Percentiles rank a stretch among this genome's conserved stretches.
Conservation (phyloP, 2,329 filamentous ascomycete species). For the Alternaria burnsii region DNA sequence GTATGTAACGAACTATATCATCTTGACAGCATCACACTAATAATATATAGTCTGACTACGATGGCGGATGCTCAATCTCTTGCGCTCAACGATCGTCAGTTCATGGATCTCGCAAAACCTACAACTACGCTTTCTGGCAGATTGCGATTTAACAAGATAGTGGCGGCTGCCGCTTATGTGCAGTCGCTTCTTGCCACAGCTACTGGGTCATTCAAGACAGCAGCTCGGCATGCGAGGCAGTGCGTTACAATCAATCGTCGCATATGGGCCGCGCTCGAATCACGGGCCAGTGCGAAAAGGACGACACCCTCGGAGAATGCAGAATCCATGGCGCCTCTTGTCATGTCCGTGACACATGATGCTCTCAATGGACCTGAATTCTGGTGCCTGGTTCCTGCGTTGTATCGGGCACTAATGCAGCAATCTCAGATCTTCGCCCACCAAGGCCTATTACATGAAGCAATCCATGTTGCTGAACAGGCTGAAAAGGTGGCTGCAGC, state of each 20-base stretch:
- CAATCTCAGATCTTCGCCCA: conserved; percentile 82
- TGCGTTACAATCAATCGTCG: conserved; percentile 60
- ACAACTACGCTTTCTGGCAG: conserved; percentile 46
- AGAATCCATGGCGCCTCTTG: conserved; percentile 34
- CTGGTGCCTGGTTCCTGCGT: conserved; percentile 79
- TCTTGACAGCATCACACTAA: conserved; percentile 21
- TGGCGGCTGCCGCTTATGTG: conserved; percentile 69
- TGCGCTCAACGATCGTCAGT: conserved; percentile 37
- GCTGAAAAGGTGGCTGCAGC: conserved; percentile 78
- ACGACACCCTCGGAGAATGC: conserved; percentile 15
- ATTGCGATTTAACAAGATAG: conserved; percentile 58
- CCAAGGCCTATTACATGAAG: conserved; percentile 86
- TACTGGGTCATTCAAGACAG: conserved; percentile 56
- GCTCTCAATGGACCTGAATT: conserved; percentile 70
- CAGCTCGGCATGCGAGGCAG: conserved; percentile 59
- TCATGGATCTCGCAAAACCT: conserved; percentile 42
- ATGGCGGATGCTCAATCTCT: conserved; percentile 42
- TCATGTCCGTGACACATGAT: conserved; percentile 56
- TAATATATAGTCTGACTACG: conserved; percentile 31
- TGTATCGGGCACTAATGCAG: conserved; percentile 76
- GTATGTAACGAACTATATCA: conserved; percentile 28
- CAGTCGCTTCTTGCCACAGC: conserved; percentile 72
- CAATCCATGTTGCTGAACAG: conserved; percentile 85
- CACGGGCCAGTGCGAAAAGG: conserved; percentile 40
- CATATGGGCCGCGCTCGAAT: conserved; percentile 62